These are phyloP conservation scores for Citrus reticulata DNA, from an alignment of 345 rosid genomes.

Conservation along the genomic window DNA sequence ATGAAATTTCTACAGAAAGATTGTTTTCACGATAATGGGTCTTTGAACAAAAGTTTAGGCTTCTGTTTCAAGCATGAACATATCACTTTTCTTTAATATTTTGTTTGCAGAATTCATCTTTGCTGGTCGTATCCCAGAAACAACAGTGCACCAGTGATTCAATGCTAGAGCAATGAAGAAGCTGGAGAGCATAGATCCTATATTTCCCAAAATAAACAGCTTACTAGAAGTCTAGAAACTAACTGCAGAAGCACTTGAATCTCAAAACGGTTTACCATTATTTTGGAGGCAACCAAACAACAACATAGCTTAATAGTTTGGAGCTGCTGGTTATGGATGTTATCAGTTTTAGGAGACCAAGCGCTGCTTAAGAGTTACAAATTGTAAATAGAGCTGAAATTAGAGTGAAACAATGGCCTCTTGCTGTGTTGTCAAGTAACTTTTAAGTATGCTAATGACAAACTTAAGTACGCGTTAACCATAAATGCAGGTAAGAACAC, in stretches of 20 bases:
- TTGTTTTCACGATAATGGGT: not conserved
- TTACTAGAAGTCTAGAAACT: not conserved
- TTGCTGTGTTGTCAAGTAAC: not conserved
- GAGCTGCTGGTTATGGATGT: not conserved
- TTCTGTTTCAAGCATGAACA: too few species aligned
- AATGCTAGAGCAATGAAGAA: slow-evolving; percentile 1
- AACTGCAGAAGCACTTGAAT: not conserved
- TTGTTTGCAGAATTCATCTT: slow-evolving; percentile 57
- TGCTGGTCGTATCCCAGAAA: slow-evolving; percentile 57
- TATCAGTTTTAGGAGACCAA: not conserved
- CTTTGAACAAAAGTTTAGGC: not conserved
- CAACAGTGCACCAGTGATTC: slow-evolving; percentile 20
- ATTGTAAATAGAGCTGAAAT: not conserved
- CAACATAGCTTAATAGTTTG: too few species aligned
- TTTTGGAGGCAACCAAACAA: not conserved
- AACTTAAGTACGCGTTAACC: too few species aligned
- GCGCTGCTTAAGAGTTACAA: not conserved
- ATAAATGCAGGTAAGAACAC: too few species aligned
- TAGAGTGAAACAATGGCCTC: not conserved
- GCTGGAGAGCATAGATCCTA: not conserved
- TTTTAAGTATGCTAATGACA: too few species aligned
- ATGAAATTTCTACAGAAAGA: not conserved
- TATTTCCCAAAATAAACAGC: too few species aligned
- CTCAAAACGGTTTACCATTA: not conserved
- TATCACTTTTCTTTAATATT: not conserved